Evolutionary conservation across 345 rosid genomes (phyloP).

Genomic region (Trapa incisa): DNA sequence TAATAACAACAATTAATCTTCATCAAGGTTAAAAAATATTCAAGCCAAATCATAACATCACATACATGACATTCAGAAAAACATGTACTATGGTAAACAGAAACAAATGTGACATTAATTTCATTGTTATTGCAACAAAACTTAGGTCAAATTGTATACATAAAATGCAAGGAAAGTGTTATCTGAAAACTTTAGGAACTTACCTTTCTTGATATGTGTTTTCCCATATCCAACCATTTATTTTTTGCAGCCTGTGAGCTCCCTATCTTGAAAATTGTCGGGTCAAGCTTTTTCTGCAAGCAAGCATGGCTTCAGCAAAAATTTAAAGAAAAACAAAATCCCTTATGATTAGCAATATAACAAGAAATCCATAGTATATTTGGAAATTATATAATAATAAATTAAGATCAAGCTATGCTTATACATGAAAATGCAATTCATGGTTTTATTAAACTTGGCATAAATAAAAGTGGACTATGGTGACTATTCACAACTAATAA

Average conservation of each 20-base stretch:
- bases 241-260: conserved; percentile 66
- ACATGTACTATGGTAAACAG: not conserved
- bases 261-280: conserved; percentile 61
- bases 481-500: not conserved
- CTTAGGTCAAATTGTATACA: not conserved
- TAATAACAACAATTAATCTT: no score
- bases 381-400: not conserved
- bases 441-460: not conserved
- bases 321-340: not conserved
- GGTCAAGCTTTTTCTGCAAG: conserved; percentile 58
- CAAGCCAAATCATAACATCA: no score
- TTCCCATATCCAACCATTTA: conserved; percentile 88
- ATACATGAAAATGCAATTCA: not conserved
- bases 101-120: not conserved
- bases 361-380: not conserved
- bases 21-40: not conserved
- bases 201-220: conserved; percentile 80
- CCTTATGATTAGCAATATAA: no score
- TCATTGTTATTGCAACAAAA: no score
- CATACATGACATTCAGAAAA: no score
- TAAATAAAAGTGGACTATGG: not conserved
- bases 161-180: conserved; percentile 1
- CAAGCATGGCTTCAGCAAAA: conserved; percentile 3
- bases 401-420: not conserved
- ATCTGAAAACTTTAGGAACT: not conserved